Percentiles rank a stretch among this genome's conserved stretches.
These are phyloP conservation scores for Penicillium capsulatum DNA, from an alignment of 2,329 filamentous ascomycete genomes.

Conservation along the genomic window DNA sequence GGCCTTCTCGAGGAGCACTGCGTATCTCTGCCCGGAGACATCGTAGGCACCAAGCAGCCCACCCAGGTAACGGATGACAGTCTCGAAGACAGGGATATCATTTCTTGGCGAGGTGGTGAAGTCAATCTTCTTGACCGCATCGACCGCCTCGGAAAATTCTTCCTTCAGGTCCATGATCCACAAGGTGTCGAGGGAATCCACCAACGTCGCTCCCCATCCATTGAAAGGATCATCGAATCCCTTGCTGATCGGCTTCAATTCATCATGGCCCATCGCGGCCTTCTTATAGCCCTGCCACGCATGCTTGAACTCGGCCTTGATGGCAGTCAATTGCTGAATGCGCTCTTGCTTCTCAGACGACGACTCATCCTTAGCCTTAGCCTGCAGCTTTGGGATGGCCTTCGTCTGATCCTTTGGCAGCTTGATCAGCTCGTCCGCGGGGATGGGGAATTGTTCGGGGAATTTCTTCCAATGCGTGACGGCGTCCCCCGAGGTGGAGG, in stretches of 20 bases:
- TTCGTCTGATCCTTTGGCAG: constrained; percentile 70
- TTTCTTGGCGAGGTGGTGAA: constrained; percentile 67
- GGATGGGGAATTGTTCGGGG: constrained; percentile 72
- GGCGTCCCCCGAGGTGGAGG: constrained; percentile 22
- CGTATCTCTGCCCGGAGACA: constrained; percentile 67
- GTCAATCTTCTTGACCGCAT: constrained; percentile 68
- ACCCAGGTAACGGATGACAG: constrained; percentile 84
- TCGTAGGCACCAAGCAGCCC: constrained; percentile 84
- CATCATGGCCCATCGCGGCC: constrained; percentile 80
- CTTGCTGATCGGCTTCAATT: constrained; percentile 69
- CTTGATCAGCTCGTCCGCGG: constrained; percentile 63
- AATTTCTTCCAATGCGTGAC: constrained; percentile 68
- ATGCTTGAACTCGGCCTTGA: constrained; percentile 70
- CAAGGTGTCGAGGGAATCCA: constrained; percentile 76
- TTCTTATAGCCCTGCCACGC: constrained; percentile 80
- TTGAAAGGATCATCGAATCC: constrained; percentile 75
- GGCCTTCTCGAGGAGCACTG: constrained; percentile 70
- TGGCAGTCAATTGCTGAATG: constrained; percentile 57
- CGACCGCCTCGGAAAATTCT: constrained; percentile 75
- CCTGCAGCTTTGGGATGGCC: constrained; percentile 71
- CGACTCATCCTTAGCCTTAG: constrained; percentile 63
- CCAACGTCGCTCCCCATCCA: constrained; percentile 82
- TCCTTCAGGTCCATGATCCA: constrained; percentile 79
- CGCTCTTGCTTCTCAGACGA: constrained; percentile 58
- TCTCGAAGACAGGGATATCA: constrained; percentile 88